Evolutionary conservation across 805 yeast genomes (phyloP).

Genomic region (Myxozyma nipponensis): DNA sequence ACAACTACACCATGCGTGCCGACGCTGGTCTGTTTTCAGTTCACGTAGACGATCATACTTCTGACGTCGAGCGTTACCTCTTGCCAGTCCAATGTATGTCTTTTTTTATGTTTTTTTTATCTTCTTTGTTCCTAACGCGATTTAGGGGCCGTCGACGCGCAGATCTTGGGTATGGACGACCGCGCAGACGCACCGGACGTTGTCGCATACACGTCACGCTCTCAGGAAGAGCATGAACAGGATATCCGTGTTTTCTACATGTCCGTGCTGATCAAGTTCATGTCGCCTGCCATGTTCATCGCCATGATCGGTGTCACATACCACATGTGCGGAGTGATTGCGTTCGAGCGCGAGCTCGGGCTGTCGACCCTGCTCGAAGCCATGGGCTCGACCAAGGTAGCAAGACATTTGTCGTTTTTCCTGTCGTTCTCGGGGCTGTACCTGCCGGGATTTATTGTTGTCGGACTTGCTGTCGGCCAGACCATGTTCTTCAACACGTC

Average conservation of each 20-base stretch:
- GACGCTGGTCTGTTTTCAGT: slow-evolving; percentile 34
- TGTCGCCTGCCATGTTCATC: slow-evolving; percentile 38
- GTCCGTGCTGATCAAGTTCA: slow-evolving; percentile 31
- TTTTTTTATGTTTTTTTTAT: slow-evolving; percentile 8
- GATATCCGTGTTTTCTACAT: slow-evolving; percentile 32
- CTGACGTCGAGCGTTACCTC: slow-evolving; percentile 34
- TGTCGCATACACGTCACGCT: slow-evolving; percentile 35
- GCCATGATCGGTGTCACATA: slow-evolving; percentile 39
- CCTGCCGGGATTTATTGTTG: slow-evolving; percentile 36
- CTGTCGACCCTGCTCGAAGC: slow-evolving; percentile 33
- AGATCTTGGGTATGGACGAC: slow-evolving; percentile 32
- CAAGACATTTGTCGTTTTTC: slow-evolving; percentile 34
- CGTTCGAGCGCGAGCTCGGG: slow-evolving; percentile 37
- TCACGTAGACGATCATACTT: slow-evolving; percentile 31
- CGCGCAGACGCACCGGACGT: slow-evolving; percentile 32
- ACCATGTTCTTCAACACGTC: slow-evolving; percentile 32
- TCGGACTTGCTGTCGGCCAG: slow-evolving; percentile 31
- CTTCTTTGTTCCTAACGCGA: not conserved
- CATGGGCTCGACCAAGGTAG: slow-evolving; percentile 35
- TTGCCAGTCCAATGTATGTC: slow-evolving; percentile 38
- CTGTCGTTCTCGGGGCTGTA: slow-evolving; percentile 35
- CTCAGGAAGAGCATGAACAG: slow-evolving; percentile 31
- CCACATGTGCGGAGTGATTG: slow-evolving; percentile 37
- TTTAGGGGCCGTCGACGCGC: slow-evolving; percentile 27
- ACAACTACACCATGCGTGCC: slow-evolving; percentile 39